Evolutionary conservation across 495 filamentous ascomycete genomes (phyloP), one percentile per base, ranked within the genome.

Genomic region (Amphirosellinia nigrospora): DNA sequence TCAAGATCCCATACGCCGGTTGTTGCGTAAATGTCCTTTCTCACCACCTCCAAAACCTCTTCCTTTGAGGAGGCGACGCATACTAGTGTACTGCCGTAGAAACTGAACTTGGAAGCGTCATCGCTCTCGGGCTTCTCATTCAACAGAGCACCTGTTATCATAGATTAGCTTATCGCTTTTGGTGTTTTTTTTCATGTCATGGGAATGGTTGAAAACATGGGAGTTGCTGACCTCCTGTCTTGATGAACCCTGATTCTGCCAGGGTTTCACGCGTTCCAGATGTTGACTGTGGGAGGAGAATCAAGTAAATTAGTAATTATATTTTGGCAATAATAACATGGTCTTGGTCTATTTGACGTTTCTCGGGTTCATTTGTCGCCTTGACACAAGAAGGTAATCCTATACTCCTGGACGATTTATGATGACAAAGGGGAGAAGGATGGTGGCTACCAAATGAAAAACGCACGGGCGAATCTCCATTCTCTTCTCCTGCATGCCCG

Each of bases 1-100:
- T 90, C 87, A 70, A 90, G 82, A 85, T 97, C 93, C 94, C 94
- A 97, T 16, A 98, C 92, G 0, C 87, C 90, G n/a, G 71, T 78
- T 63, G 75, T 80, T 21, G 82, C 80, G 74, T 97, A 97, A 8
- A 93, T 83, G 77, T 98, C 94, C 15, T 89, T 83, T 78, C 86
- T 86, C 56, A 98, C 74, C 10, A 85, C 73, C 76, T 90, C 83
- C 46, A 90, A 75, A 0, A 93, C 88, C 76, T 91, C 89, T 63
- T 94, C 93, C 75, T 87, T 89, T 19, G 82, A 88, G 61, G 87
- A 84, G 4, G 88, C 93, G 13, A 83, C 63, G 5, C 84, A 79
- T 28, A 96, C 79, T 74, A 97, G 75, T 34, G 88, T 86, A 79
- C 87, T 91, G 23, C 94, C 94, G 70, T 86, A 86, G 77, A 94